Evolutionary conservation across 78 protist species (phyloP).

Genomic region (Dictyostelium capitatum): DNA sequence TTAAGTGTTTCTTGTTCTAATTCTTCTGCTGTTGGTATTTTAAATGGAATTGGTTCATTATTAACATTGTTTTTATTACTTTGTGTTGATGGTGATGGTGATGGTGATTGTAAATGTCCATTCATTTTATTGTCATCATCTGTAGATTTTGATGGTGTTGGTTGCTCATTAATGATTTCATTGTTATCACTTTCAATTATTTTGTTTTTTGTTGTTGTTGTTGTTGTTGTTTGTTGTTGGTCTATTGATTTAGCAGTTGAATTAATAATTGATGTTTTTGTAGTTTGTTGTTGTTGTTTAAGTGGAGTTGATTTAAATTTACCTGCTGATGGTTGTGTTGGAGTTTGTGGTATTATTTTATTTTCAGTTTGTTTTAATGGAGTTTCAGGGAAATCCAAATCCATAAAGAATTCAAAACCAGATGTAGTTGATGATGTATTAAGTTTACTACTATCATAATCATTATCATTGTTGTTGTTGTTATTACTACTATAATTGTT

Average conservation of each 20-base stretch:
- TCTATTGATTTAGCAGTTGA: background rate
- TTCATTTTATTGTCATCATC: no score
- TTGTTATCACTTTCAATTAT: background rate
- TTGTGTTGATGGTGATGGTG: no score
- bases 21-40: background rate
- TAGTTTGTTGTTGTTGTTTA: background rate
- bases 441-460: background rate
- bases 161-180: no score
- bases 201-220: background rate
- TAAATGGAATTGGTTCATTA: conserved; percentile 5
- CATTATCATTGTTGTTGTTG: background rate
- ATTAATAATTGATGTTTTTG: background rate
- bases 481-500: background rate
- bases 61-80: background rate
- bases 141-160: background rate
- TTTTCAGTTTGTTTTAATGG: background rate
- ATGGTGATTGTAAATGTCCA: no score
- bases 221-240: no score
- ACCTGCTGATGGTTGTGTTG: background rate
- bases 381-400: background rate
- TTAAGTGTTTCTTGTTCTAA: background rate
- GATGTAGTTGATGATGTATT: background rate
- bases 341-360: background rate
- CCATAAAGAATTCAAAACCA: background rate
- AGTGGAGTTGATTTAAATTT: background rate